Base-by-base conservation (phyloP, 306 rosid species). In the Arachis stenosperma region DNA sequence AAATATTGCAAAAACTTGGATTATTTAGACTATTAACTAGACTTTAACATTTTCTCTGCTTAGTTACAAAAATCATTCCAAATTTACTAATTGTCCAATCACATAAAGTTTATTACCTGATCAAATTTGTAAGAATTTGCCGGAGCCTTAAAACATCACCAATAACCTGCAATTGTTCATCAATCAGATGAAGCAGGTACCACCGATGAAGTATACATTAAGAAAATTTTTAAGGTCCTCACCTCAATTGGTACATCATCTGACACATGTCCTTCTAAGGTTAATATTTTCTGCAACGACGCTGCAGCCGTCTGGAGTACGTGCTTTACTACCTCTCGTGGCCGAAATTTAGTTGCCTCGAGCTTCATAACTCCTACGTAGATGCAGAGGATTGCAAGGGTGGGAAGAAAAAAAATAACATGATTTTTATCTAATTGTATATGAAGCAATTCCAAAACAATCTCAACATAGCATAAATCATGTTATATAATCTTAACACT, bases 91-190 rank as follows among this genome's bases (percentile, higher is more conserved):
- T 5, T 47, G 53, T 39, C 53, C 7, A 76, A 41, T 40, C 50
- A 33, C 47, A 39, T 6, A 8, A 73, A 40, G 56, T 60, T 22
- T 1, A 52, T 70, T 90, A 92, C 98, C 97, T 88, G 83, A 86
- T 78, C 79, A 93, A 87, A 84, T 93, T 93, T 37, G 98, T 93
- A 62, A 93, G 96, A 39, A 88, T 90, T 84, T 93, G 98, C 67
- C 98, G 86, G 78, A 93, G 86, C 83, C 98, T 87, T 75, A 93
- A 84, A 78, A 93, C 98, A 76, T 90, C 98, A 39, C 98, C 98
- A 69, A 84, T 76, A 50, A 90, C 90, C 98, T 93, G 86, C 65
- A 86, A 69, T 74, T 73, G 41, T 29, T 61, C 67, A 70, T 41
- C 53, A 68, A 46, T 7, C 73, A 54, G 3, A 8, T 36, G 36